Evolutionary conservation across 2,329 filamentous ascomycete genomes (phyloP).

Genomic region (Hypoxylon sp.): DNA sequence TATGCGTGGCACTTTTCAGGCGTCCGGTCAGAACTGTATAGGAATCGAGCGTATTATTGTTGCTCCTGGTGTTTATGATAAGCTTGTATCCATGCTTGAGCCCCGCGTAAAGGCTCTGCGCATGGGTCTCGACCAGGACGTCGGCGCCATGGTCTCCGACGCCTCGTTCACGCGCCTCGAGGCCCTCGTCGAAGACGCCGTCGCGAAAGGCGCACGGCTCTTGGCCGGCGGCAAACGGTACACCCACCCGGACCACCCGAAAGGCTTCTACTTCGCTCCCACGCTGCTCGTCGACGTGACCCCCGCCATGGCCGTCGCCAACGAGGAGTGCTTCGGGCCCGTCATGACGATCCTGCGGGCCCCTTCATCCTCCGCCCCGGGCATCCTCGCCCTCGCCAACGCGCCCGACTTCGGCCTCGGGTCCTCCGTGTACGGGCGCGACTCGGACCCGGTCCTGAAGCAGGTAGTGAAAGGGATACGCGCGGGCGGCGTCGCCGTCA

Average conservation of each 20-base stretch:
- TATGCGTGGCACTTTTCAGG: constrained; percentile 93
- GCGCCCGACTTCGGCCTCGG: constrained; percentile 87
- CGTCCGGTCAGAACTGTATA: constrained; percentile 96
- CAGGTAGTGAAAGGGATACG: constrained; percentile 75
- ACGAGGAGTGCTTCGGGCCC: constrained; percentile 92
- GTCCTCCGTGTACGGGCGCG: constrained; percentile 84
- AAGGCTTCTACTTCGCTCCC: constrained; percentile 91
- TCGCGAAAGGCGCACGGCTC: constrained; percentile 81
- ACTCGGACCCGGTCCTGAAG: constrained; percentile 68
- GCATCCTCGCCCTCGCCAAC: constrained; percentile 84
- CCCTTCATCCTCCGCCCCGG: constrained; percentile 64
- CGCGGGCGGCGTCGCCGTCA: constrained; percentile 92
- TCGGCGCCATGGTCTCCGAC: constrained; percentile 90
- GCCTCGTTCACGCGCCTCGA: constrained; percentile 82
- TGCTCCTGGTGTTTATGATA: constrained; percentile 78
- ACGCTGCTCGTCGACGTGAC: constrained; percentile 94
- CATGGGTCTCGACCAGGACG: constrained; percentile 81
- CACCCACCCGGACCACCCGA: constrained; percentile 76
- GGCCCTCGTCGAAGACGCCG: constrained; percentile 79
- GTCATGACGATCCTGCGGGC: constrained; percentile 88
- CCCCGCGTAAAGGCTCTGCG: constrained; percentile 80
- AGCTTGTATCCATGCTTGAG: constrained; percentile 75
- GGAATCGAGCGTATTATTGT: constrained; percentile 94
- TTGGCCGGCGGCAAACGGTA: constrained; percentile 82
- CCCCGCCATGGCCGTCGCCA: constrained; percentile 84